Percentiles rank a stretch among this genome's conserved stretches.
Evolutionary conservation across 1,284 basidiomycete species (phyloP).

Genomic region (Heterobasidion irregulare): DNA sequence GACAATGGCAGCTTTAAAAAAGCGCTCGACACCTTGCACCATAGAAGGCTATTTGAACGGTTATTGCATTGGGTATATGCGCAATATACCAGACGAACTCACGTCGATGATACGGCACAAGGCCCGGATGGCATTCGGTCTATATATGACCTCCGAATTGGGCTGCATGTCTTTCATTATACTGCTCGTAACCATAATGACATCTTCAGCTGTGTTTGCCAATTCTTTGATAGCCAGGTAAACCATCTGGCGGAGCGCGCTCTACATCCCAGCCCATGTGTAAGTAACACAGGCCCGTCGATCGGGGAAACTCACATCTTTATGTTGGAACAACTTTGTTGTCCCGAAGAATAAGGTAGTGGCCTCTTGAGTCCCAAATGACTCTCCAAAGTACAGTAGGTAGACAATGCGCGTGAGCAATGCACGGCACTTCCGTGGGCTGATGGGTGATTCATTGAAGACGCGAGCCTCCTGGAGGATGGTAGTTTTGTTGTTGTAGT

Average conservation of each 20-base stretch:
- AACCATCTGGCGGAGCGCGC: slow-evolving; percentile 94
- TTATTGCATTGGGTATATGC: not conserved
- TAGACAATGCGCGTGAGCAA: slow-evolving; percentile 96
- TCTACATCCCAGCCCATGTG: slow-evolving; percentile 35
- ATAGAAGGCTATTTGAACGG: slow-evolving; percentile 67
- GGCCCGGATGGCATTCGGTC: slow-evolving; percentile 96
- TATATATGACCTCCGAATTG: slow-evolving; percentile 97
- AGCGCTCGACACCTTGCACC: slow-evolving; percentile 97
- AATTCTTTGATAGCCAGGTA: slow-evolving; percentile 99
- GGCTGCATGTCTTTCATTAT: slow-evolving; percentile 99
- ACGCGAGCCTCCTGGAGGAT: slow-evolving; percentile 97
- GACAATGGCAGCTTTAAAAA: slow-evolving; percentile 99
- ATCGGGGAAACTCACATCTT: slow-evolving; percentile 72
- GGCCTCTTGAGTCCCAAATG: slow-evolving; percentile 92
- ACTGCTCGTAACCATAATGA: slow-evolving; percentile 99
- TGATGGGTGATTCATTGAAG: slow-evolving; percentile 99
- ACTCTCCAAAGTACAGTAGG: slow-evolving; percentile 94
- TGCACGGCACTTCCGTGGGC: slow-evolving; percentile 92
- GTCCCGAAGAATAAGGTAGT: slow-evolving; percentile 98
- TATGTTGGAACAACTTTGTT: slow-evolving; percentile 98
- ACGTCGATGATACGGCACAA: slow-evolving; percentile 97
- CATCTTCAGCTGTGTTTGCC: slow-evolving; percentile 93
- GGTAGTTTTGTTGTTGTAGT: slow-evolving; percentile 92
- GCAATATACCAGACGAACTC: slow-evolving; percentile 7
- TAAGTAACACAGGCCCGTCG: not conserved